phyloP scores from a whole-genome alignment of 2,329 filamentous ascomycete genomes.

The Blumeria hordei region DNA sequence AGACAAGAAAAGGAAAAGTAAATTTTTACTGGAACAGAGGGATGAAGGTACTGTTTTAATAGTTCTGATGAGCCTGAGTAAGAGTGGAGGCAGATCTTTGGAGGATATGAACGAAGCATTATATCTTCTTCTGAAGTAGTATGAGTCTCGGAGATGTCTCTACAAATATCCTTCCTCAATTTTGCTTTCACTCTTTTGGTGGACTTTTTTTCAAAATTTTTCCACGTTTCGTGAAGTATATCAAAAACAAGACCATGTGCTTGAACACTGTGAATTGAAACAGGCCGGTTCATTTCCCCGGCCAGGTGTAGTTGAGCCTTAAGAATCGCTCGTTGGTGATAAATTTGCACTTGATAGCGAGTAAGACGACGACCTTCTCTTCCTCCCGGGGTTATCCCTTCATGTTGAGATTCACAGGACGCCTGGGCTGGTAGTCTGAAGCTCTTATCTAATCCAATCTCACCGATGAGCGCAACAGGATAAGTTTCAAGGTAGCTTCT shows the following conservation, averaged over 20 bases:
- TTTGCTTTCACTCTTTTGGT: conserved; percentile 33
- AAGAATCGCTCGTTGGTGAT: conserved; percentile 44
- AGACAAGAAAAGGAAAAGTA: conserved; percentile 75
- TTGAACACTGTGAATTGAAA: conserved; percentile 44
- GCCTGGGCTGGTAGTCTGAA: conserved; percentile 46
- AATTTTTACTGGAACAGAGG: conserved; percentile 46
- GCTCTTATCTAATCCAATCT: conserved; percentile 53
- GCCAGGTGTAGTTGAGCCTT: conserved; percentile 46
- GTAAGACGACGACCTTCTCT: conserved; percentile 45
- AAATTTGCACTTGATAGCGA: conserved; percentile 39
- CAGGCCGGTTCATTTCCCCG: conserved; percentile 45
- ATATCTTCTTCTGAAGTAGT: not conserved
- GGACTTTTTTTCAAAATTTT: conserved; percentile 39
- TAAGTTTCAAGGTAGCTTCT: conserved; percentile 28
- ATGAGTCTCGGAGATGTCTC: not conserved
- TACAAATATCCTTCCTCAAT: conserved; percentile 18
- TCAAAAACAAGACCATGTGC: conserved; percentile 39
- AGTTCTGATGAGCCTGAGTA: conserved; percentile 60
- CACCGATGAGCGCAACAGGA: conserved; percentile 45
- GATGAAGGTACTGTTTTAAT: conserved; percentile 54
- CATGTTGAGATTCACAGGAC: conserved; percentile 22
- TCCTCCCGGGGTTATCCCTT: conserved; percentile 37
- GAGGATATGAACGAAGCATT: conserved; percentile 42
- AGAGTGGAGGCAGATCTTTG: conserved; percentile 78
- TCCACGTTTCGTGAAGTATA: conserved; percentile 39